These are phyloP conservation scores for Cyclospora cayetanensis DNA, from an alignment of 169 alveolate genomes.

Conservation along the genomic window DNA sequence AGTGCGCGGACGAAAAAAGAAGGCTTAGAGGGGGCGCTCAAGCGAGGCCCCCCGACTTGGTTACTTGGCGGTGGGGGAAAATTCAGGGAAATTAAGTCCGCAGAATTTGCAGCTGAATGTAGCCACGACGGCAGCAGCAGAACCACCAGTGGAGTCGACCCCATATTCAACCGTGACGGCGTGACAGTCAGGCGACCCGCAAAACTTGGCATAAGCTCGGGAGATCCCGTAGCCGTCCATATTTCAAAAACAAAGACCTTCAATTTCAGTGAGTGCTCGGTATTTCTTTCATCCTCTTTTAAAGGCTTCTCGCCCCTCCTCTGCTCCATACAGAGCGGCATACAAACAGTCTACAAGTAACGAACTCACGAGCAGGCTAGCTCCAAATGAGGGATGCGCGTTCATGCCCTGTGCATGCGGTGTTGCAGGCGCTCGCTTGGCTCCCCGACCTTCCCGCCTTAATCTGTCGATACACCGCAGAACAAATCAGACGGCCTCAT, in stretches of 20 bases:
- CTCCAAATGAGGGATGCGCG: not conserved
- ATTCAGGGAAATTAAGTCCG: not conserved
- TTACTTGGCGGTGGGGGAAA: not conserved
- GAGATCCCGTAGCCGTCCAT: constrained; percentile 45
- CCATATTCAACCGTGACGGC: constrained; percentile 38
- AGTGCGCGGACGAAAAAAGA: no score
- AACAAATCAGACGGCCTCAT: not conserved
- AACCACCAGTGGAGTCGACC: not conserved
- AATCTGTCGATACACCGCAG: constrained; percentile 39
- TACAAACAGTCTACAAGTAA: not conserved
- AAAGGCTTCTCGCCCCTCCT: not conserved
- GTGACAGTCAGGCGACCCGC: constrained; percentile 31
- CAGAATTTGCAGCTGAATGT: not conserved
- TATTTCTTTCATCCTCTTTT: not conserved
- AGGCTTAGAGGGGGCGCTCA: not conserved
- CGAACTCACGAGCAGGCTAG: not conserved
- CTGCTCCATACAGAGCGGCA: not conserved
- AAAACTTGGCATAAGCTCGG: constrained; percentile 26
- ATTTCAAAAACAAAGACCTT: not conserved
- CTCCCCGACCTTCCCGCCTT: not conserved
- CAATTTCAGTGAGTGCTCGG: not conserved
- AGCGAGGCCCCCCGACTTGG: not conserved
- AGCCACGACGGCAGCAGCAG: not conserved
- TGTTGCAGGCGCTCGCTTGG: not conserved
- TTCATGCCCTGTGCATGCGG: not conserved